Evolutionary conservation across 352 stramenopile genomes (phyloP), one percentile per base, ranked within the genome.

Genomic region (Globisporangium recalcitrans): DNA sequence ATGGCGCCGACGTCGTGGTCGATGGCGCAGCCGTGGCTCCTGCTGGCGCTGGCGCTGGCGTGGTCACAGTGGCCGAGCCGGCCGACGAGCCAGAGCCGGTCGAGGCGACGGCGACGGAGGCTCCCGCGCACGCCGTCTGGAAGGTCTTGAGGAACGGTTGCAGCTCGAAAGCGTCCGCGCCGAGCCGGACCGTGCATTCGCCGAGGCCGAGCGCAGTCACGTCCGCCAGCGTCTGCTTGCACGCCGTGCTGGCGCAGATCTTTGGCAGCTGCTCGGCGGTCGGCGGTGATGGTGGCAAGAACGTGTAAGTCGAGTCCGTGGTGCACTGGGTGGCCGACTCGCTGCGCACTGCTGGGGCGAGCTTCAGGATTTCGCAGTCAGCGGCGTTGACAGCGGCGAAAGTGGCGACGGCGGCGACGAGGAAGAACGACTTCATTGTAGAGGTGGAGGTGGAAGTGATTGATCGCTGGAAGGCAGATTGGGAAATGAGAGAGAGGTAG

Each of bases 201-300:
- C 67, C 64, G 5, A 72, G 56, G 61, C 64, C 63, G 51, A 77
- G 64, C 4, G 52, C 60, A 24, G 40, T 54, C 4, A 74, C 60
- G 11, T 61, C 48, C 60, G 60, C 60, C 21, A 79, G 69, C 63
- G 73, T 67, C 4, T 54, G n/a, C 61, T 72, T 54, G 67, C 72
- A 79, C 24, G 67, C 51, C 11, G 51, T 59, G 40, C 62, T 65
- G 22, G 53, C 65, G 69, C 69, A 79, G 66, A 79, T 70, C 60
- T 58, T 52, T 3, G 51, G 47, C 55, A 76, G 54, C 52, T 63
- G 26, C 19, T 48, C 58, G 7, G 62, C 46, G n/a, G 61, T 62
- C 9, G 72, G 72, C 11, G 62, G 67, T 38, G 44, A 4, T 11
- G 70, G 66, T 36, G 63, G 65, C 36, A 68, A 58, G 58, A 71